Base-by-base conservation (phyloP, 805 yeast genomes). In the Lipomyces lipofer region DNA sequence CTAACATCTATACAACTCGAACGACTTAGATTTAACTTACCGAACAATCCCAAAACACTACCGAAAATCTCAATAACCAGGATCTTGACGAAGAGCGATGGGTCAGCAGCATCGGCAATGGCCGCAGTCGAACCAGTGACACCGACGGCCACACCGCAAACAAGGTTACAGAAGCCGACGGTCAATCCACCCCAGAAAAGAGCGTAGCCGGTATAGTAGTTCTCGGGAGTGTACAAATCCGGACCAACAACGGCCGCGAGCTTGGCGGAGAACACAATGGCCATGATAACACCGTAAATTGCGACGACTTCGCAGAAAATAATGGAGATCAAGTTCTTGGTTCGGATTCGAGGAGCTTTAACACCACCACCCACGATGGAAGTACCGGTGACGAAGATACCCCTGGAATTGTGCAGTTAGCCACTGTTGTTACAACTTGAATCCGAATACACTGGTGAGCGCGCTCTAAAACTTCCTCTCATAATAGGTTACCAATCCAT, bases 281-380 rank as follows among this genome's bases (percentile, higher is more conserved):
- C 50, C 87, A 92, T 92, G 69, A 94, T 94, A 62, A 94, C 81
- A 2, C 99, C 99, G 70, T 94, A 94, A 70, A 94, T 94, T 63
- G 99, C 99, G 52, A 94, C 99, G 65, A 94, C 99, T 75, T 94
- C 99, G 79, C 99, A 94, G 78, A 94, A 94, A 75, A 94, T 95
- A 71, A 94, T 94, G 32, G 61, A 87, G 62, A 94, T 95, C 70
- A 94, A 81, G 71, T 94, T 94, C 78, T 94, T 94, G 51, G 99
- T 94, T 42, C 98, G 91, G 69, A 94, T 95, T 70, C 98, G 79
- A 49, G 99, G 99, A 12, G 96, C 94, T 71, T 88, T 88, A 56
- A 94, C 97, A 76, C 99, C 99, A 2, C 99, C 99, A 65, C 99
- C 99, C 59, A 94, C 74, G 64, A 94, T 88, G 27, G 97, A 83